Evolutionary conservation across 306 rosid species (phyloP), one percentile per base, ranked within the genome.

Genomic region (Citrullus mucosospermus): DNA sequence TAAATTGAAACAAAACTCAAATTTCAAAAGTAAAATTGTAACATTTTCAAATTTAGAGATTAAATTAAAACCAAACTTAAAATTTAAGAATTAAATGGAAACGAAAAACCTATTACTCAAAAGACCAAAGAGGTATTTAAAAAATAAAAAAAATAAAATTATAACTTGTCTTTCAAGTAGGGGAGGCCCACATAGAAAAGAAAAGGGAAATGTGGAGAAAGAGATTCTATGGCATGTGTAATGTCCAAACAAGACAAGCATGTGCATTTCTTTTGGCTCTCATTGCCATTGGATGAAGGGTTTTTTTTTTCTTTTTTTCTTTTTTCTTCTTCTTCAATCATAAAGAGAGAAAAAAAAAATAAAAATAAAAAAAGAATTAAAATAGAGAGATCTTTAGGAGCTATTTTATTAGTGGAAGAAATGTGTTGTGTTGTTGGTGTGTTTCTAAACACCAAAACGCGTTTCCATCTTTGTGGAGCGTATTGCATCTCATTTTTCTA

Each of bases 341-440:
- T 25, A 25, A 25, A 25, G 28, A 25, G 28, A 25, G 1, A 25
- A 25, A 25, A 25, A 25, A 25, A 8, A 8, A 1, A 46, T 3
- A 48, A 48, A 0, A 50, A 12, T 3, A 1, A 7, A 20, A n/a
- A 69, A 12, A 20, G 34, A 9, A 39, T 6, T 16, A 18, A 67
- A 18, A 66, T 4, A 25, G 15, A 81, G 78, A 22, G 59, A 62
- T 34, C 15, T 62, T 57, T 54, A 76, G 8, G 36, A 25, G 9
- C 71, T 61, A 71, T 46, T 71, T 71, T 44, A 71, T 71, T 28
- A 80, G 78, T 81, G 80, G 56, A 75, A 72, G 28, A 72, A 72
- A 72, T 25, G 54, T 66, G 30, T 57, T 20, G 12, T 63, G 71
- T 8, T 38, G 30, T 34, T 16, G 72, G 1, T 41, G 5, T 70